Conservation (phyloP, 306 rosid species). For the Vigna nakashimae region DNA sequence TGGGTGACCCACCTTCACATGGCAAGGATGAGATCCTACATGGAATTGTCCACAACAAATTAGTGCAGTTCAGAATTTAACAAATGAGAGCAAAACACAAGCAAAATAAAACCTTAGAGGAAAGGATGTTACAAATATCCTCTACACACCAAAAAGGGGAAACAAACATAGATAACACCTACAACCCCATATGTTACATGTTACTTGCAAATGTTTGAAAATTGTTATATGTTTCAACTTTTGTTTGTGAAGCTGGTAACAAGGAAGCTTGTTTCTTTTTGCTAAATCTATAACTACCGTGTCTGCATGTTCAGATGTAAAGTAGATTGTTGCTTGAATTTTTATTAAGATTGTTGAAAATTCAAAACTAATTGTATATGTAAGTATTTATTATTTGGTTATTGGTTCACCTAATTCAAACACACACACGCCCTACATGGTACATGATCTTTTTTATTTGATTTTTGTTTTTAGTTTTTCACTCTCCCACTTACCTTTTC, state of each 20-base stretch:
- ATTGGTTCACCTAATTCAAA: not conserved
- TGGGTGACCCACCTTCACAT: conserved; percentile 50
- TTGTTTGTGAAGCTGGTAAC: not conserved
- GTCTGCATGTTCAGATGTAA: not conserved
- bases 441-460: not conserved
- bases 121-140: conserved; percentile 40
- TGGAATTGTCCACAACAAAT: conserved; percentile 31
- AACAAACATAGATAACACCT: conserved; percentile 26
- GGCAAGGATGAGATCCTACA: conserved; percentile 34
- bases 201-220: not conserved
- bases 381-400: not conserved
- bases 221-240: not conserved
- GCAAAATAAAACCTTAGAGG: conserved; percentile 23
- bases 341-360: not conserved
- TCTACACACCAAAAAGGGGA: not conserved
- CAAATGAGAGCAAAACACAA: conserved; percentile 24
- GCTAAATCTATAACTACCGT: not conserved
- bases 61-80: conserved; percentile 31
- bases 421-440: not conserved
- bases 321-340: not conserved
- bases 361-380: not conserved
- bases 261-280: not conserved
- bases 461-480: not conserved
- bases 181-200: conserved; percentile 23
- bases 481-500: not conserved